Percentiles rank a stretch among this genome's conserved stretches.
These are phyloP conservation scores for Scalesia atractyloides DNA, from an alignment of 129 eudicot species.

Conservation along the genomic window DNA sequence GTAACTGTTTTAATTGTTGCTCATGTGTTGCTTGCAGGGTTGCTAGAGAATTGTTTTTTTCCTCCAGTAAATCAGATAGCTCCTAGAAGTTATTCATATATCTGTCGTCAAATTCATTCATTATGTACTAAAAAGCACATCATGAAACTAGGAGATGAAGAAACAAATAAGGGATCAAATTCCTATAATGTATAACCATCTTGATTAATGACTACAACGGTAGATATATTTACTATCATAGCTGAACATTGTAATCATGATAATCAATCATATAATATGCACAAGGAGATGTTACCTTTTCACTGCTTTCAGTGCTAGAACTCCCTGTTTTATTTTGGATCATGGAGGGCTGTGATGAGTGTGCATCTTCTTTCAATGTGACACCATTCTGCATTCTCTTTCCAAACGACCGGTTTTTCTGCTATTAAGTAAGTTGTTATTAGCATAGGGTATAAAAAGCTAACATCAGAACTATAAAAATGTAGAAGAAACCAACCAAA, in stretches of 20 bases:
- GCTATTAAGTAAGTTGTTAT: slow-evolving; percentile 48
- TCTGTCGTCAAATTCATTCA: slow-evolving; percentile 54
- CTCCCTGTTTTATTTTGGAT: slow-evolving; percentile 38
- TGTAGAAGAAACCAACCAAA: slow-evolving; percentile 15
- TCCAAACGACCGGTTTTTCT: slow-evolving; percentile 58
- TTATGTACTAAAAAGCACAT: slow-evolving; percentile 33
- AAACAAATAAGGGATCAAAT: not conserved
- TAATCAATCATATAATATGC: slow-evolving; percentile 16
- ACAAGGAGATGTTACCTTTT: slow-evolving; percentile 59
- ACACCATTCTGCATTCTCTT: slow-evolving; percentile 62
- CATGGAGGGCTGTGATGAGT: slow-evolving; percentile 39
- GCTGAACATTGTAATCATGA: not conserved
- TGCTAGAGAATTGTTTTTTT: slow-evolving; percentile 60
- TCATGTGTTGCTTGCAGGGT: slow-evolving; percentile 63
- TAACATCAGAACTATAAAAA: slow-evolving; percentile 20
- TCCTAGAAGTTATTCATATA: slow-evolving; percentile 75
- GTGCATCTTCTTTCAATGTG: slow-evolving; percentile 55
- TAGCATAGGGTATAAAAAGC: slow-evolving; percentile 36
- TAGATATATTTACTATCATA: not conserved
- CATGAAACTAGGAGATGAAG: slow-evolving; percentile 14
- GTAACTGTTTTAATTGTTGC: slow-evolving; percentile 56
- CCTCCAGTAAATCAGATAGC: slow-evolving; percentile 73
- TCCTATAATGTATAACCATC: slow-evolving; percentile 6
- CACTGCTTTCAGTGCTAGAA: slow-evolving; percentile 50
- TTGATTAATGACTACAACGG: not conserved